Base-by-base conservation (phyloP, 2,329 filamentous ascomycete genomes). In the Aspergillus sp. region DNA sequence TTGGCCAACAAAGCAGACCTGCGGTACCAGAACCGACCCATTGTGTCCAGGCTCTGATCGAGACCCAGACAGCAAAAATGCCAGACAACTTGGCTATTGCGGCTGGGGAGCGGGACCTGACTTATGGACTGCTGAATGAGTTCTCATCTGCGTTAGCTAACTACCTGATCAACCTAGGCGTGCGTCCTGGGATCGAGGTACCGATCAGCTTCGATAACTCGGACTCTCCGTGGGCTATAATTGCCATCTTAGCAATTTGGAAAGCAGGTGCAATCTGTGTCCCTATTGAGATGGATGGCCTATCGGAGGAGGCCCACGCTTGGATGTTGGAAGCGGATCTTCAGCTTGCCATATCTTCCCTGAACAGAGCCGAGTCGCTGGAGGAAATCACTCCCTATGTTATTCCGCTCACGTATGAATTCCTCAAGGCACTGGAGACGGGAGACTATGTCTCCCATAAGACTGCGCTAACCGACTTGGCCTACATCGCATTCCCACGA, bases 311-410 rank as follows among this genome's bases (percentile, higher is more conserved):
- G 1, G 66, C 78, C 24, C 70, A 78, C 36, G 69, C 69, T 2
- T 73, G 74, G 57, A 63, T 78, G 15, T 62, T 71, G 15, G 72
- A 76, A 20, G 71, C 73, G 12, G 58, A 61, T 17, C 71, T 75
- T 0, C 71, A 74, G 32, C 65, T 79, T 18, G 75, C 76, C 1
- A 61, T 80, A 4, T 75, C 75, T 1, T 74, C 76, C 0, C 68
- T 72, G 64, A 24, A 13, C n/a, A 9, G 26, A 8, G 11, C n/a
- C 0, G 9, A 5, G 1, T n/a, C 20, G 11, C 45, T 48, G 5
- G 45, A 48, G n/a, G 45, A 48, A 18, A 13, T 48, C 5, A 17
- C 45, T 2, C 26, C 45, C n/a, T 48, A 48, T 12, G 45, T 48
- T 15, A 48, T 48, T 20, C 45, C 45, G 9, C 8, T 48, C 2